Conservation (phyloP, 352 stramenopile genomes). For the Nothophytophthora sp. region DNA sequence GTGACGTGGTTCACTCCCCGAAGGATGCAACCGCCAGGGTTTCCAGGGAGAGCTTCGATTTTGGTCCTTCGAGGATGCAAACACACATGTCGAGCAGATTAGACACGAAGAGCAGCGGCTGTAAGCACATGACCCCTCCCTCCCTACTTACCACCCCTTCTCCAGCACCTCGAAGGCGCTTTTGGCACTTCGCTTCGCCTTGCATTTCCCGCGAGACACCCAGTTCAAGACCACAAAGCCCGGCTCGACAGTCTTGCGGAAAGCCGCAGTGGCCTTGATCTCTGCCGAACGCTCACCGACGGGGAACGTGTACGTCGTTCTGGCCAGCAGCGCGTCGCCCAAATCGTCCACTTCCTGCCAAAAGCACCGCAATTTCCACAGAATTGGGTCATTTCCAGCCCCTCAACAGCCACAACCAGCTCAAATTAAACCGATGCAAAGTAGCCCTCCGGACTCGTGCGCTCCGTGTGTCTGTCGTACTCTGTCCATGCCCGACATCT, state of each 20-base stretch:
- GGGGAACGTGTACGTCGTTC: conserved; percentile 20
- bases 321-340: conserved; percentile 26
- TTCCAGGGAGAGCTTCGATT: conserved; percentile 5
- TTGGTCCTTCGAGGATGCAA: too few relatives aligned
- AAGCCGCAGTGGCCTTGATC: conserved; percentile 10
- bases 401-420: too few relatives aligned
- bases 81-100: too few relatives aligned
- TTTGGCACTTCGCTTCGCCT: conserved; percentile 24
- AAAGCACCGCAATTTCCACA: too few relatives aligned
- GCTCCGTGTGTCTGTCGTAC: too few relatives aligned
- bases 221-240: conserved; percentile 19
- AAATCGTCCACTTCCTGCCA: conserved; percentile 20
- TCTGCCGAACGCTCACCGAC: conserved; percentile 10
- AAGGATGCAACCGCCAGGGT: conserved; percentile 8
- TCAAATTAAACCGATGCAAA: too few relatives aligned
- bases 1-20: conserved; percentile 9
- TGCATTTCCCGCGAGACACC: conserved; percentile 39
- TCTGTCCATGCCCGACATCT: conserved; percentile 8
- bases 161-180: conserved; percentile 38
- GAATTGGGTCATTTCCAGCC: too few relatives aligned
- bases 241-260: conserved; percentile 3
- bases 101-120: background rate
- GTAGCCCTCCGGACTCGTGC: too few relatives aligned
- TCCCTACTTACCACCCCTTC: conserved; percentile 39
- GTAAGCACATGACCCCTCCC: conserved; percentile 26